Evolutionary conservation across 139 green algal genomes (phyloP).

Genomic region (Auxenochlorella protothecoides): DNA sequence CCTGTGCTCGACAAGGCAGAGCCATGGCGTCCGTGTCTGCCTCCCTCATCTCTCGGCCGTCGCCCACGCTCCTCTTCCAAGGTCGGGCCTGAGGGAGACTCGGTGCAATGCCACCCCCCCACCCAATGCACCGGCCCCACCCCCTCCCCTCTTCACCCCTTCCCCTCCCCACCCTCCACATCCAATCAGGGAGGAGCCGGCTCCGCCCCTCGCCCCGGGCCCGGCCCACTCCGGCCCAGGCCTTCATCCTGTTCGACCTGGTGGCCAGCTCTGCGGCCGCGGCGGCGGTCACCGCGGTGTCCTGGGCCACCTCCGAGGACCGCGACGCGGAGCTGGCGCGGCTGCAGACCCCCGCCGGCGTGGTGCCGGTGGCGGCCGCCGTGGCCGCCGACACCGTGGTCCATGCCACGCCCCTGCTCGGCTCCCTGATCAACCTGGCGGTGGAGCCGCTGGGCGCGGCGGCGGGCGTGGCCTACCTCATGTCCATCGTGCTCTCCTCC

Average conservation of each 20-base stretch:
- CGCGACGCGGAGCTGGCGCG: slow-evolving; percentile 45
- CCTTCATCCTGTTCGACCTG: slow-evolving; percentile 15
- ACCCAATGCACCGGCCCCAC: no score
- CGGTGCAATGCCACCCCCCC: no score
- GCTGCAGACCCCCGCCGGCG: slow-evolving; percentile 27
- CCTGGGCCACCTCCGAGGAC: slow-evolving; percentile 38
- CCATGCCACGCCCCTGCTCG: slow-evolving; percentile 51
- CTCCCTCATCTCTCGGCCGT: no score
- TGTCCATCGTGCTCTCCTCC: slow-evolving; percentile 47
- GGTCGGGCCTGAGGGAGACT: no score
- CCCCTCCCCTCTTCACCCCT: no score
- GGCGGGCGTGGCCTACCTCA: slow-evolving; percentile 58
- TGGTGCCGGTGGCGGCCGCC: slow-evolving; percentile 32
- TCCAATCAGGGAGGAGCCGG: no score
- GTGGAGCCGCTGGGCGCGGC: slow-evolving; percentile 46
- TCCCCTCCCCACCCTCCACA: no score
- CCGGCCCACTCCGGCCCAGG: background rate
- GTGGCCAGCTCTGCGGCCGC: background rate
- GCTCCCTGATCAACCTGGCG: slow-evolving; percentile 40
- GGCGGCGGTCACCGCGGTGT: slow-evolving; percentile 29
- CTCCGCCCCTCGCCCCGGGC: background rate
- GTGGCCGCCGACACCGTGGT: slow-evolving; percentile 37
- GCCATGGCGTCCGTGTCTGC: no score
- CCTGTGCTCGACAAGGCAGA: no score
- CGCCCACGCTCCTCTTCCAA: no score